Evolutionary conservation across 345 rosid genomes (phyloP), one percentile per base, ranked within the genome.

Genomic region (Populus ilicifolia): DNA sequence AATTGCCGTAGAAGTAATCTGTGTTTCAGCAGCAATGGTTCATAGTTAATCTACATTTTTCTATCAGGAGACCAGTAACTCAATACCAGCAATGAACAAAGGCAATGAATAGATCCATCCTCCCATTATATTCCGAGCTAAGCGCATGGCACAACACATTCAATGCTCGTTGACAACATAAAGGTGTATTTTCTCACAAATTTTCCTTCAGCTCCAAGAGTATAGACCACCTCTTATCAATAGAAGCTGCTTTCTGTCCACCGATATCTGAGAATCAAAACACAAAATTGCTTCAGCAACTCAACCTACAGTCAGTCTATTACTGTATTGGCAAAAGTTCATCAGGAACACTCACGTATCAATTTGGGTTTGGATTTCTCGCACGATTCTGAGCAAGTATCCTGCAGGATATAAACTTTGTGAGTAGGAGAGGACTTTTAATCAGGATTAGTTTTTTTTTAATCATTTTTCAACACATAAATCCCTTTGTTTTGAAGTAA

Each of bases 171-270:
- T 46, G 2, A 46, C 52, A 4, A 14, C 18, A 46, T 46, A 14
- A 4, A 46, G 52, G 52, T 61, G 0, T 6, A 1, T 14, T 35
- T 16, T 48, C 46, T 78, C 48, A 71, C 36, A 44, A 17, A 36
- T 30, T 71, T 30, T 27, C 18, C 23, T 86, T 94, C 13, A 94
- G 86, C 88, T 94, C 90, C 86, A 94, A 74, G 52, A 94, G 92
- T 78, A 83, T 87, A 50, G 84, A 81, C 98, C 98, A 94, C 79
- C 96, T 90, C 80, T 85, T 88, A 36, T 90, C 89, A 59, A 91
- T 69, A 25, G 92, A 90, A 52, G 90, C 93, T 70, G 83, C 66
- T 64, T 86, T 86, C 69, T 76, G 80, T 72, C 80, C 77, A 13
- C 90, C 92, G 75, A 87, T 71, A 83, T 81, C 97, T 90, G 89